Percentiles rank a stretch among this genome's conserved stretches.
Evolutionary conservation across 305 asterid genomes (phyloP).

Genomic region (Withania somnifera): DNA sequence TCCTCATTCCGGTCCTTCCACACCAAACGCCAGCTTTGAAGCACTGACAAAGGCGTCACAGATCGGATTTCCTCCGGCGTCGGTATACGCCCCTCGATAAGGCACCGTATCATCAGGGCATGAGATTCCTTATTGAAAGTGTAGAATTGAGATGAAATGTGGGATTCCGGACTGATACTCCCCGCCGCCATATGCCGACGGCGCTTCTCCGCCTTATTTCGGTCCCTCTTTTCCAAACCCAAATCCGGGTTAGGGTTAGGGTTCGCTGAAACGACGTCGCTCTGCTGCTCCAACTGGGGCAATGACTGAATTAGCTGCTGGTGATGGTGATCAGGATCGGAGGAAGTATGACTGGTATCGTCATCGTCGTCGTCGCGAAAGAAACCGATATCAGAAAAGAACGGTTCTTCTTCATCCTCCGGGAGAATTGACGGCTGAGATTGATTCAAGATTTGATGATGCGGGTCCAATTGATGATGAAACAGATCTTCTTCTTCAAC

Average conservation of each 20-base stretch:
- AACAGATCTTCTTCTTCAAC: conserved; percentile 56
- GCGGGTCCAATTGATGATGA: too few species aligned
- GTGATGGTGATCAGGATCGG: conserved; percentile 49
- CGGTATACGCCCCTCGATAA: conserved; percentile 56
- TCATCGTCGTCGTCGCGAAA: conserved; percentile 88
- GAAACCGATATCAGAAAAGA: conserved; percentile 52
- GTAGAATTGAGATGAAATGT: conserved; percentile 84
- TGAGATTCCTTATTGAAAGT: conserved; percentile 81
- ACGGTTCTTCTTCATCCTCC: conserved; percentile 46
- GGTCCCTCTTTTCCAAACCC: neutral
- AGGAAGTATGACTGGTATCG: conserved; percentile 54
- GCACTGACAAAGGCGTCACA: conserved; percentile 61
- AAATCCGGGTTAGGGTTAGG: conserved; percentile 41
- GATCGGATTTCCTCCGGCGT: conserved; percentile 81
- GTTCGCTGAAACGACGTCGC: conserved; percentile 7
- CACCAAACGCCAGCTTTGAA: conserved; percentile 87
- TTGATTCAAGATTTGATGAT: conserved; percentile 19
- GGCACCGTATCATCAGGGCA: conserved; percentile 58
- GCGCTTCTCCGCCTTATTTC: conserved; percentile 1
- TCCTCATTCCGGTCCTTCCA: conserved; percentile 98
- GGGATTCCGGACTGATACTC: conserved; percentile 57
- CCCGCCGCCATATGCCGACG: neutral
- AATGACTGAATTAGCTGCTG: conserved; percentile 9
- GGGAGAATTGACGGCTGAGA: conserved; percentile 33
- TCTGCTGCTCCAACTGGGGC: conserved; percentile 2